These are phyloP conservation scores for Narthecium ossifragum DNA, from an alignment of 106 monocot genomes.

Conservation along the genomic window DNA sequence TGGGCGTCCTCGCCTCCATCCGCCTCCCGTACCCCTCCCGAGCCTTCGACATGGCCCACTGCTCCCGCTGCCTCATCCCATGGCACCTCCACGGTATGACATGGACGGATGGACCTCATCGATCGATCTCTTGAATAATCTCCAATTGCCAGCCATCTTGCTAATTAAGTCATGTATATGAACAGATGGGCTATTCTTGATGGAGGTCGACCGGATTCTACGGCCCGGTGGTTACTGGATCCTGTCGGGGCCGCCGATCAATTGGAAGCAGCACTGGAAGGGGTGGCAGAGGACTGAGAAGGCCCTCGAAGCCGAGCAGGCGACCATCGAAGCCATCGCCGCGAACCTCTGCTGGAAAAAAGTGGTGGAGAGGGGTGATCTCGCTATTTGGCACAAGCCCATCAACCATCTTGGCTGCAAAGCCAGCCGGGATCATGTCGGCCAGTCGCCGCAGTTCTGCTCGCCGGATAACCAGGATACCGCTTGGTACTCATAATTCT, in stretches of 20 bases:
- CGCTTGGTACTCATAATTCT: too few relatives aligned
- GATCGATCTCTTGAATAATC: too few relatives aligned
- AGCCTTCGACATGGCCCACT: constrained; percentile 70
- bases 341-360: constrained; percentile 76
- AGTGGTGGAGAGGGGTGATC: constrained; percentile 62
- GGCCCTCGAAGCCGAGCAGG: constrained; percentile 61
- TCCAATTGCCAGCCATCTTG: too few relatives aligned
- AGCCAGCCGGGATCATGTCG: constrained; percentile 40
- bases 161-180: too few relatives aligned
- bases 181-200: constrained; percentile 64
- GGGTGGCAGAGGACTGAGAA: constrained; percentile 80
- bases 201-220: constrained; percentile 71
- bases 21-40: constrained; percentile 52
- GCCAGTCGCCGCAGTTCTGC: too few relatives aligned
- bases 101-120: too few relatives aligned
- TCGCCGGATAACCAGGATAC: too few relatives aligned
- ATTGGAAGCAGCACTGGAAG: constrained; percentile 68
- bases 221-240: constrained; percentile 86
- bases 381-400: constrained; percentile 79
- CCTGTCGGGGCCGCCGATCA: constrained; percentile 80
- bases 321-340: constrained; percentile 55
- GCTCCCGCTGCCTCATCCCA: constrained; percentile 58
- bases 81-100: constrained; percentile 33
- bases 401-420: constrained; percentile 50
- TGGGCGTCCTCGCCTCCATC: constrained; percentile 47